Percentiles rank a stretch among this genome's conserved stretches.
Conservation (phyloP, 2,329 filamentous ascomycete genomes). For the Westerdykella ornata region DNA sequence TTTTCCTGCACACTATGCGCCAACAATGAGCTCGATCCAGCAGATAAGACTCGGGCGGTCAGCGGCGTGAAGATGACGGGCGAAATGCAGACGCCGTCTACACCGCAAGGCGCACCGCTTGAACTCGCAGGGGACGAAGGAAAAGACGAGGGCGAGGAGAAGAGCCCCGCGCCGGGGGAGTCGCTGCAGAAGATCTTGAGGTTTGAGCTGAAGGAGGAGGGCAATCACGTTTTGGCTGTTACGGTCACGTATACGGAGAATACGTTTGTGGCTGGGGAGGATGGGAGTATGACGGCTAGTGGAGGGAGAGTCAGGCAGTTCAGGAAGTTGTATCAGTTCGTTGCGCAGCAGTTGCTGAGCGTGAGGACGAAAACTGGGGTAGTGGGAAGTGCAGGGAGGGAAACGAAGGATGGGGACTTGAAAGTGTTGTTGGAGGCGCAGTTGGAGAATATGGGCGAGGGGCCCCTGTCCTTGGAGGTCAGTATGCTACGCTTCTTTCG, state of each 20-base stretch:
- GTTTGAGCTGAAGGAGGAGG: slow-evolving; percentile 89
- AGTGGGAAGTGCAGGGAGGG: slow-evolving; percentile 48
- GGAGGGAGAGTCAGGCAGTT: slow-evolving; percentile 71
- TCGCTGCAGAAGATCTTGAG: slow-evolving; percentile 75
- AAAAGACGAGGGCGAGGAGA: slow-evolving; percentile 14
- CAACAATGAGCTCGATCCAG: slow-evolving; percentile 67
- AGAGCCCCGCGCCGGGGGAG: slow-evolving; percentile 50
- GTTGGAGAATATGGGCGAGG: slow-evolving; percentile 88
- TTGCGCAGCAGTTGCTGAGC: slow-evolving; percentile 81
- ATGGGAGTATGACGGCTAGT: slow-evolving; percentile 35
- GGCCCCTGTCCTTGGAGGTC: slow-evolving; percentile 69
- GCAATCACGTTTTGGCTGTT: slow-evolving; percentile 85
- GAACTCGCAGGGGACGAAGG: slow-evolving; percentile 46
- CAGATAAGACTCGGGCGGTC: slow-evolving; percentile 46
- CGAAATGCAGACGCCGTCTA: slow-evolving; percentile 89
- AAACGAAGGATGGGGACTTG: slow-evolving; percentile 40
- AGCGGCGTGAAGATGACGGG: slow-evolving; percentile 76
- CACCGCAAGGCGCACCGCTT: slow-evolving; percentile 56
- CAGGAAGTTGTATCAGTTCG: slow-evolving; percentile 92
- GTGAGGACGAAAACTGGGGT: slow-evolving; percentile 69
- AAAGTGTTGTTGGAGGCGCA: slow-evolving; percentile 84
- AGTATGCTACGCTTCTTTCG: slow-evolving; percentile 6
- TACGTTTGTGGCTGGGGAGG: slow-evolving; percentile 43
- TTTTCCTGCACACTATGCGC: slow-evolving; percentile 92
- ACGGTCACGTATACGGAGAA: slow-evolving; percentile 93